Percentiles rank a stretch among this genome's conserved stretches.
Evolutionary conservation across 2,329 filamentous ascomycete species (phyloP).

Genomic region (Alternaria conjuncta): DNA sequence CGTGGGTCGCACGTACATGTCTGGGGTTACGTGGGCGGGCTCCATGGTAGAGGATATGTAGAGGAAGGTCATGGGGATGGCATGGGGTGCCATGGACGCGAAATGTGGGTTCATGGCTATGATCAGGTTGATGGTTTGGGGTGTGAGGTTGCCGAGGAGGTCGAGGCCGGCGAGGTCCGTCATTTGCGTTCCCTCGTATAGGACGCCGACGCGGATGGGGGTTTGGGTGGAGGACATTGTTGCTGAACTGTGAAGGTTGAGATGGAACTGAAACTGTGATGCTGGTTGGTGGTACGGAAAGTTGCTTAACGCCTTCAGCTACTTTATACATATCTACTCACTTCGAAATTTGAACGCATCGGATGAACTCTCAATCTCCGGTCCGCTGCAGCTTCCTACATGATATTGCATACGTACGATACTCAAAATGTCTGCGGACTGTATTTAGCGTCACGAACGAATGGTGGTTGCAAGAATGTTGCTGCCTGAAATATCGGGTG

Average conservation of each 20-base stretch:
- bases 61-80: conserved; percentile 47
- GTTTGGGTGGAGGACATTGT: conserved; percentile 2
- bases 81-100: conserved; percentile 20
- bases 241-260: background rate
- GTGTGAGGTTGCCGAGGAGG: conserved; percentile 48
- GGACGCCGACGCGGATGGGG: conserved; percentile 50
- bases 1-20: conserved; percentile 46
- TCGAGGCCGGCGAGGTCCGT: conserved; percentile 51
- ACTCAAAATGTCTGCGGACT: background rate
- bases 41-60: conserved; percentile 49
- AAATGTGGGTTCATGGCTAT: conserved; percentile 14
- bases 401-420: background rate
- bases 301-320: background rate
- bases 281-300: background rate
- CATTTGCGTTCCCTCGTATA: conserved; percentile 50
- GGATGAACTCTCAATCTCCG: background rate
- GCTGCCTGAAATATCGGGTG: conserved; percentile 8
- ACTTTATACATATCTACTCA: background rate
- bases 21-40: conserved; percentile 38
- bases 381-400: background rate
- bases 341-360: background rate
- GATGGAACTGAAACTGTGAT: background rate
- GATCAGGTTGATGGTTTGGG: conserved; percentile 28
- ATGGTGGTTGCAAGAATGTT: conserved; percentile 1
- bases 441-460: background rate